Conservation (phyloP, 768 basidiomycete genomes). For the Mrakia blollopis region DNA sequence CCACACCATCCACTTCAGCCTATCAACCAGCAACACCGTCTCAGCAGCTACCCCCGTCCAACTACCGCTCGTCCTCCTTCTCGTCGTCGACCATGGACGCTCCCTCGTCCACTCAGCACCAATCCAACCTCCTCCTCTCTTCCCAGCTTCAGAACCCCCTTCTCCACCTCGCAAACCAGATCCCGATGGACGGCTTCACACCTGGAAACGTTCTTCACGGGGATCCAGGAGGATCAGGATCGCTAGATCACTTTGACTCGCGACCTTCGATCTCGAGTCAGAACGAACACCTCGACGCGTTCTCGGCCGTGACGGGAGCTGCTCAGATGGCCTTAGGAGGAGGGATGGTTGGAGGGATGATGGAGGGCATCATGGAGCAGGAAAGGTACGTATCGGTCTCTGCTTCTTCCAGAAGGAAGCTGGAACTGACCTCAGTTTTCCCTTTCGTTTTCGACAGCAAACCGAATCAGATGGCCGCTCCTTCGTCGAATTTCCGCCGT, state of each 20-base stretch:
- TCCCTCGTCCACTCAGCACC: background rate
- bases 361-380: background rate
- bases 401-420: background rate
- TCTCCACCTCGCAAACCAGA: constrained; percentile 4
- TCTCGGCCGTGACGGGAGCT: background rate
- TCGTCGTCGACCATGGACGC: constrained; percentile 1
- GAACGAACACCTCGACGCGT: background rate
- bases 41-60: background rate
- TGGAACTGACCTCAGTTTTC: background rate
- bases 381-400: background rate
- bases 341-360: background rate
- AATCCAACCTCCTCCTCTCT: background rate
- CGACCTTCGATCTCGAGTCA: background rate
- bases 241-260: background rate
- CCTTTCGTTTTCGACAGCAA: background rate
- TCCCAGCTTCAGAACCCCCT: constrained; percentile 5
- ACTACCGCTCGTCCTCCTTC: background rate
- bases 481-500: background rate
- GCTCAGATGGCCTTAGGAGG: background rate
- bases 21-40: background rate
- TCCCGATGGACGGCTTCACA: background rate
- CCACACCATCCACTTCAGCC: background rate
- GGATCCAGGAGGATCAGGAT: background rate
- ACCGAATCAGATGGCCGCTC: constrained; percentile 6
- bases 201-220: background rate